phyloP scores from a whole-genome alignment of 371 early-diverging fungal species.

The Mortierella sp. region DNA sequence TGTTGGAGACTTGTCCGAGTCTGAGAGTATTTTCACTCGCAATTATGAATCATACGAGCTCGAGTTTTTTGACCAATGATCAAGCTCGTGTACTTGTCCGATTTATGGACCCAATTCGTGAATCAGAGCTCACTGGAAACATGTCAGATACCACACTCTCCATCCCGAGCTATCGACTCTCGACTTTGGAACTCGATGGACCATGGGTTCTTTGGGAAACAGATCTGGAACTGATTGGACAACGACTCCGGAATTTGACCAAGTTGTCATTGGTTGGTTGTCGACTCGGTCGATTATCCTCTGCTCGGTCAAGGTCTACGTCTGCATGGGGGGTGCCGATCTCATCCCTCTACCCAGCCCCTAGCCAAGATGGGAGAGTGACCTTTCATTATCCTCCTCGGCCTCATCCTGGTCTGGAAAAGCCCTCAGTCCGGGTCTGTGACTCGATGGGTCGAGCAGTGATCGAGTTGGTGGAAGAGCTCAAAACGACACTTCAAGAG shows the following conservation, averaged over 20 bases:
- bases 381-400: too few species aligned
- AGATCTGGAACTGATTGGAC: conserved; percentile 17
- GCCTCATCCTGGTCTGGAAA: too few species aligned
- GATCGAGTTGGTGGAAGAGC: too few species aligned
- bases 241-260: conserved; percentile 7
- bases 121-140: not conserved
- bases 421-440: too few species aligned
- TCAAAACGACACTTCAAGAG: too few species aligned
- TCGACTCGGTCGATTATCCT: conserved; percentile 4
- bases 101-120: conserved; percentile 12
- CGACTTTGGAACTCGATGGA: conserved; percentile 16
- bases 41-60: conserved; percentile 23
- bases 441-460: too few species aligned
- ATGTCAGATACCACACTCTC: too few species aligned
- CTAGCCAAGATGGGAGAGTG: too few species aligned
- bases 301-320: too few species aligned
- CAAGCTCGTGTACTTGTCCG: conserved; percentile 16
- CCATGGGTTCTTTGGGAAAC: conserved; percentile 18
- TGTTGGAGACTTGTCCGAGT: conserved; percentile 23
- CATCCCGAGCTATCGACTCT: not conserved
- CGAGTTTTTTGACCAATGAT: conserved; percentile 11
- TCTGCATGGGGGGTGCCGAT: too few species aligned
- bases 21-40: conserved; percentile 14
- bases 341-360: too few species aligned
- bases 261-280: conserved; percentile 19